Conservation (phyloP, 2,329 filamentous ascomycete species). For the Xylariaceae sp. region DNA sequence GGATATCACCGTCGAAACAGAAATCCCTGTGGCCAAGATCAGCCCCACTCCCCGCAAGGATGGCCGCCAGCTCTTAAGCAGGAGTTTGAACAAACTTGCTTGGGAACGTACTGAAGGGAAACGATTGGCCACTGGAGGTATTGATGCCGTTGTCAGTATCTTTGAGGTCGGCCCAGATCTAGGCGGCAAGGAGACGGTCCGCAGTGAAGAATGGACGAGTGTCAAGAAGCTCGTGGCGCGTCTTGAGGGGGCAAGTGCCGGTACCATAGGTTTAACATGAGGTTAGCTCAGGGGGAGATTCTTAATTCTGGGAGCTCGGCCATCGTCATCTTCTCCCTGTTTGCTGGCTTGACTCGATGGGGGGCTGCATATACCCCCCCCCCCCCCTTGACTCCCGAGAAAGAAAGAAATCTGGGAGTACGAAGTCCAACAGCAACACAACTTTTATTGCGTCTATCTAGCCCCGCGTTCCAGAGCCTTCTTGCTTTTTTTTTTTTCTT, state of each 20-base stretch:
- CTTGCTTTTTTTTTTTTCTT: background rate
- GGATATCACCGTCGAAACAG: constrained; percentile 88
- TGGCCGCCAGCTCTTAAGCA: constrained; percentile 64
- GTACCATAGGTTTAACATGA: constrained; percentile 37
- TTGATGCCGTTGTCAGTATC: constrained; percentile 83
- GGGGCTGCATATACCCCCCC: background rate
- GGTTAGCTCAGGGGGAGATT: background rate
- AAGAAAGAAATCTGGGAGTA: constrained; percentile 2
- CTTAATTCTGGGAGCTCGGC: constrained; percentile 3
- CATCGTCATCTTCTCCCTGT: constrained; percentile 32
- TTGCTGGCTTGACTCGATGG: constrained; percentile 16
- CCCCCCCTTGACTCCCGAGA: background rate
- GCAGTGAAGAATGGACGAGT: constrained; percentile 84
- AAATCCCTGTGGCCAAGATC: constrained; percentile 81
- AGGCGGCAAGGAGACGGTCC: constrained; percentile 76
- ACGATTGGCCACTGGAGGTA: constrained; percentile 80
- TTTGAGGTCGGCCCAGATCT: constrained; percentile 84
- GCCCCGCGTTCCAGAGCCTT: background rate
- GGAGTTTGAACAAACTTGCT: constrained; percentile 87
- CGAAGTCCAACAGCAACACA: constrained; percentile 1
- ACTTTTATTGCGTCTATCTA: background rate
- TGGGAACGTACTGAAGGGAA: constrained; percentile 91
- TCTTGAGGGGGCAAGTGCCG: constrained; percentile 58
- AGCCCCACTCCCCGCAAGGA: constrained; percentile 61
- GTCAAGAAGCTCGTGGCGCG: constrained; percentile 85